Evolutionary conservation across 2,329 filamentous ascomycete genomes (phyloP).

Genomic region (Fusarium equiseti): DNA sequence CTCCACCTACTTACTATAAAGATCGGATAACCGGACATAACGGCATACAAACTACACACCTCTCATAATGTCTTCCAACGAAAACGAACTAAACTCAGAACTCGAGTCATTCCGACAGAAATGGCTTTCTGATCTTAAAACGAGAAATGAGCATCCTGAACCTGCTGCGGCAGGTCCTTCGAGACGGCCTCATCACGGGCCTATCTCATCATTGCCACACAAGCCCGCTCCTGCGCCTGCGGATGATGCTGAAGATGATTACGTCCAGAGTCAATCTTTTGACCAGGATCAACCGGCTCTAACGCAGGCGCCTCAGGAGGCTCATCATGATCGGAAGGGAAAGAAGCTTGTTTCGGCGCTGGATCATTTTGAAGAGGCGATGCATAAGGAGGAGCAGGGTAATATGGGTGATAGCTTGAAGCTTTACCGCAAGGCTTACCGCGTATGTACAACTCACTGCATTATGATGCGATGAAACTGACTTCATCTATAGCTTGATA

Average conservation of each 20-base stretch:
- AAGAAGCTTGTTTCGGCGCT: constrained; percentile 78
- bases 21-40: constrained; percentile 14
- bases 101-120: constrained; percentile 87
- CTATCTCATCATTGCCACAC: constrained; percentile 37
- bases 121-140: constrained; percentile 84
- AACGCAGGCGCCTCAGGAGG: constrained; percentile 10
- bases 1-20: background rate
- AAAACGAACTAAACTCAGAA: constrained; percentile 70
- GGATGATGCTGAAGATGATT: constrained; percentile 55
- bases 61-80: constrained; percentile 37
- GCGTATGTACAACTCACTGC: constrained; percentile 62
- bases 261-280: constrained; percentile 51
- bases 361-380: constrained; percentile 92
- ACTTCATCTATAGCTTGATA: constrained; percentile 74
- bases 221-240: constrained; percentile 22
- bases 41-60: constrained; percentile 12
- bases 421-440: constrained; percentile 90
- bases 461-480: constrained; percentile 8
- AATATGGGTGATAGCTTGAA: constrained; percentile 89
- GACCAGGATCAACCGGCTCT: constrained; percentile 42
- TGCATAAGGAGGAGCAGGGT: constrained; percentile 87
- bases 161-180: constrained; percentile 22
- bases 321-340: constrained; percentile 21
- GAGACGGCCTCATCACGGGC: constrained; percentile 33
- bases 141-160: constrained; percentile 49